Conservation (phyloP, 2,329 filamentous ascomycete genomes). For the Sarocladiaceae sp. region DNA sequence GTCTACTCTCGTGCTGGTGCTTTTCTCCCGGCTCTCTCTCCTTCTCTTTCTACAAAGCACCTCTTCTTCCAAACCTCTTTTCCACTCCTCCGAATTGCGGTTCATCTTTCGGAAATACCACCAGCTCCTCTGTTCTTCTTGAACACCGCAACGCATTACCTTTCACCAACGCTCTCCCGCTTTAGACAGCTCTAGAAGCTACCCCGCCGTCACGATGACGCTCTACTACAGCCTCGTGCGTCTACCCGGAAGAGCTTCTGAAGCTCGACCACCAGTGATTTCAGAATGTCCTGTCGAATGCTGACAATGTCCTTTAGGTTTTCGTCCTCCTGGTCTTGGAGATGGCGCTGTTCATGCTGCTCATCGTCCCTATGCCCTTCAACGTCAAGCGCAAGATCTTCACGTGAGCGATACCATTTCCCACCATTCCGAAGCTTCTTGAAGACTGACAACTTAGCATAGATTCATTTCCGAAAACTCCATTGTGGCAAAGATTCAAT, state of each 20-base stretch:
- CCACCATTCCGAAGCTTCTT: neutral
- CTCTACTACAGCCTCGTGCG: conserved; percentile 54
- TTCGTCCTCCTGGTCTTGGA: conserved; percentile 79
- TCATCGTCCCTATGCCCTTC: conserved; percentile 87
- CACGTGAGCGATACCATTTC: conserved; percentile 46
- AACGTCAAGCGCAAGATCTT: conserved; percentile 81
- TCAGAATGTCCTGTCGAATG: conserved; percentile 4
- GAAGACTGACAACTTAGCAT: conserved; percentile 11
- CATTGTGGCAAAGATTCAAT: conserved; percentile 85
- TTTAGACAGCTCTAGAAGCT: neutral
- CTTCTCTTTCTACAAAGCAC: neutral
- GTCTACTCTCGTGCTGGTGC: neutral
- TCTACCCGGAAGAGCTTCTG: conserved; percentile 7
- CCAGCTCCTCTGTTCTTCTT: too few relatives aligned
- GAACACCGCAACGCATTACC: too few relatives aligned
- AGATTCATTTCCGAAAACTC: conserved; percentile 92
- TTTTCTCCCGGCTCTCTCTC: neutral
- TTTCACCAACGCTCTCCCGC: neutral
- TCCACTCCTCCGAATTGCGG: neutral
- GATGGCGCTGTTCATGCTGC: conserved; percentile 76
- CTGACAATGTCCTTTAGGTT: conserved; percentile 51
- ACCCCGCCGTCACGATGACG: conserved; percentile 42
- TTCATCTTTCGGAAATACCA: too few relatives aligned
- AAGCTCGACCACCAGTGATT: neutral
- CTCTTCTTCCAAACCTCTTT: neutral